A percentile compares a stretch with the other conserved stretches of the same genome.
Conservation (phyloP, 2,329 filamentous ascomycete genomes). For the Penicillium sp. region DNA sequence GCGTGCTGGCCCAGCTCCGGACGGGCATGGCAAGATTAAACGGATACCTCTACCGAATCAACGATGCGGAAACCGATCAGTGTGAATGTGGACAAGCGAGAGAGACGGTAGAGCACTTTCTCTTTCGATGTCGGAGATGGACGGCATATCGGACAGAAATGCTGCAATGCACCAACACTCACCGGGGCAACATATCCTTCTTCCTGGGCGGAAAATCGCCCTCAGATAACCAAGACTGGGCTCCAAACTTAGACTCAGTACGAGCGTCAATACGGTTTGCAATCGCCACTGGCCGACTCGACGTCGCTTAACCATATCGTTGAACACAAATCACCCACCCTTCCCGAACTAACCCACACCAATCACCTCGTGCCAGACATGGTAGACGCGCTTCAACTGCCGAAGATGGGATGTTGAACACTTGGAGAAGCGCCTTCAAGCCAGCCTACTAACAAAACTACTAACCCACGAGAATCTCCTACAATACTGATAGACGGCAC, state of each 20-base stretch:
- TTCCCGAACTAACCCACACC: too few relatives aligned
- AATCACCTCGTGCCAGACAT: slow-evolving; percentile 20
- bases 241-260: slow-evolving; percentile 24
- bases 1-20: slow-evolving; percentile 23
- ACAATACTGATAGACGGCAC: too few relatives aligned
- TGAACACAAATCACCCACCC: slow-evolving; percentile 6
- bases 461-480: too few relatives aligned
- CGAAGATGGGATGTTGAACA: slow-evolving; percentile 15
- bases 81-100: too few relatives aligned
- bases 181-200: slow-evolving; percentile 6
- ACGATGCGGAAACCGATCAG: too few relatives aligned
- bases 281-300: slow-evolving; percentile 20
- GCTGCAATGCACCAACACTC: slow-evolving; percentile 2
- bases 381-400: slow-evolving; percentile 29
- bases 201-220: slow-evolving; percentile 1
- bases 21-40: too few relatives aligned
- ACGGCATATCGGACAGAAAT: not conserved
- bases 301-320: slow-evolving; percentile 20
- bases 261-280: slow-evolving; percentile 25
- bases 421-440: too few relatives aligned
- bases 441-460: too few relatives aligned
- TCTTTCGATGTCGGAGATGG: slow-evolving; percentile 3
- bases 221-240: slow-evolving; percentile 24
- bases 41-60: too few relatives aligned
- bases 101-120: slow-evolving; percentile 1